A percentile compares a stretch with the other conserved stretches of the same genome.
Evolutionary conservation across 176 grass and related monocot species (phyloP).

Genomic region (Oryza meyeriana): DNA sequence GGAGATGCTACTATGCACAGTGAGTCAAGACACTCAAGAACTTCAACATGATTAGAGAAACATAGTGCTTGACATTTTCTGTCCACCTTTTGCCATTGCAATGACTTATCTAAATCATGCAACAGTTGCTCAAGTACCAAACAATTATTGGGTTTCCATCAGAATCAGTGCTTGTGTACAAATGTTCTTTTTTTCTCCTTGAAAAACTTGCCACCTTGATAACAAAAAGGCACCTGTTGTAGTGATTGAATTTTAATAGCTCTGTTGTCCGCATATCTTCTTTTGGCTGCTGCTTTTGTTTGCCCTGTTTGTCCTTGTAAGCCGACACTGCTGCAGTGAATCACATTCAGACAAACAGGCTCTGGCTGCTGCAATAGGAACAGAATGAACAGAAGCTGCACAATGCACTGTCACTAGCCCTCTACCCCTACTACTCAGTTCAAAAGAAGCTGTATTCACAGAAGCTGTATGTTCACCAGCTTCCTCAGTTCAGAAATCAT

Average conservation of each 20-base stretch:
- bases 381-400: slow-evolving; percentile 19
- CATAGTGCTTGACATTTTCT: background rate
- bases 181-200: background rate
- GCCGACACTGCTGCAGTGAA: background rate
- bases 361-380: background rate
- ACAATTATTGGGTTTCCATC: background rate
- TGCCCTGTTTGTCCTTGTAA: background rate
- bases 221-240: background rate
- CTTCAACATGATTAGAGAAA: background rate
- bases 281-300: slow-evolving; percentile 15
- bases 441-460: background rate
- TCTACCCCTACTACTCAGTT: background rate
- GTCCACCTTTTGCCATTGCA: background rate
- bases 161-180: background rate
- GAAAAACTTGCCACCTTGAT: background rate
- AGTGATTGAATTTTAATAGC: slow-evolving; percentile 14
- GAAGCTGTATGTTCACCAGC: background rate
- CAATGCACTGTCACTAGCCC: too few species aligned
- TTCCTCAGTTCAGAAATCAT: slow-evolving; percentile 11
- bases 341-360: background rate
- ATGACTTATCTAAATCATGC: background rate
- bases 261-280: background rate
- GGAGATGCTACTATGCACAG: slow-evolving; percentile 18
- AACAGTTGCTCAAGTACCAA: background rate
- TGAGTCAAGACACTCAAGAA: background rate